Percentiles rank a stretch among this genome's conserved stretches.
phyloP scores from a whole-genome alignment of 2,329 filamentous ascomycete species.

The Colletotrichum scovillei region DNA sequence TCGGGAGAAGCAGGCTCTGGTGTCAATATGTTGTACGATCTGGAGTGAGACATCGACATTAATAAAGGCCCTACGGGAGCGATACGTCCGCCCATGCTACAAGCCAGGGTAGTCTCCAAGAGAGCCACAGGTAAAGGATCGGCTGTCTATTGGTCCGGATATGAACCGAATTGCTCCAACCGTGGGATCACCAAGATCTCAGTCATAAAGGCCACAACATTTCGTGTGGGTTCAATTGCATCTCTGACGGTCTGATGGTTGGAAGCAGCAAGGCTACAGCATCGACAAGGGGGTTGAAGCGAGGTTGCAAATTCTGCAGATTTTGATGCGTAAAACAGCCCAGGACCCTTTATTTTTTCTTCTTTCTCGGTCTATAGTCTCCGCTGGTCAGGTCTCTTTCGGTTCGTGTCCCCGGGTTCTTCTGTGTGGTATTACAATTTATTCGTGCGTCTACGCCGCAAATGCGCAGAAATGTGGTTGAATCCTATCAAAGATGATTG shows the following conservation, averaged over 20 bases:
- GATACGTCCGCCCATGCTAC: not conserved
- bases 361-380: not conserved
- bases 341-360: conserved; percentile 27
- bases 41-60: not conserved
- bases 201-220: not conserved
- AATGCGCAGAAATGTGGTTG: conserved; percentile 2
- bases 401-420: not conserved
- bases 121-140: not conserved
- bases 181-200: not conserved
- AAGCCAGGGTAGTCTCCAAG: not conserved
- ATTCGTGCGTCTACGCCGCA: conserved; percentile 12
- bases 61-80: not conserved
- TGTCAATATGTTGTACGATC: not conserved
- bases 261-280: not conserved
- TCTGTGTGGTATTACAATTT: conserved; percentile 10
- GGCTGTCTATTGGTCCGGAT: conserved; percentile 3
- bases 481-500: not conserved
- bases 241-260: conserved; percentile 7
- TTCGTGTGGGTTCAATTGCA: not conserved
- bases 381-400: not conserved
- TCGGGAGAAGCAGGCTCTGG: not conserved
- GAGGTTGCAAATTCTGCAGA: conserved; percentile 10
- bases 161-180: not conserved
- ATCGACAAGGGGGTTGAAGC: not conserved
- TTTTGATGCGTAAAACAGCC: conserved; percentile 26